phyloP scores from a whole-genome alignment of 2,329 filamentous ascomycete genomes.

The Grosmannia serpens region DNA sequence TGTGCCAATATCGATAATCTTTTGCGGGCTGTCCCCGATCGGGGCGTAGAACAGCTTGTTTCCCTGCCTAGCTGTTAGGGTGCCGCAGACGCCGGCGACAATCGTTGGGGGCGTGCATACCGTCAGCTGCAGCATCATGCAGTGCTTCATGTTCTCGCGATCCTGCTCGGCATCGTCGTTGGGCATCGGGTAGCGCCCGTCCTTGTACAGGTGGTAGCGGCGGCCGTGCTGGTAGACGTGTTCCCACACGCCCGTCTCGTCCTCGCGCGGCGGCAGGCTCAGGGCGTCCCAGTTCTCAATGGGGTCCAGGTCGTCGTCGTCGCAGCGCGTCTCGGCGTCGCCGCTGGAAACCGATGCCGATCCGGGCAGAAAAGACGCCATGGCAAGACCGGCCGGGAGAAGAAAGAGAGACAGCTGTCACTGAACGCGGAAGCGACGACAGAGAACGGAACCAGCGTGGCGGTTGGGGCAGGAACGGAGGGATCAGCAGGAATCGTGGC shows the following conservation, averaged over 20 bases:
- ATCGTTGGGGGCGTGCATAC: slow-evolving; percentile 12
- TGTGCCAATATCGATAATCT: slow-evolving; percentile 37
- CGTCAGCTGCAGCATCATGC: slow-evolving; percentile 31
- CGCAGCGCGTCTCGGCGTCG: background rate
- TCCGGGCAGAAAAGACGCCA: background rate
- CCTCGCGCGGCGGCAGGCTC: slow-evolving; percentile 4
- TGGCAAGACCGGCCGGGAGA: no score
- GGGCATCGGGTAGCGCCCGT: slow-evolving; percentile 33
- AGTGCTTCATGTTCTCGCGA: slow-evolving; percentile 33
- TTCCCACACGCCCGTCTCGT: slow-evolving; percentile 7
- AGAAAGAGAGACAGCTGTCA: no score
- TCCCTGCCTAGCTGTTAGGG: slow-evolving; percentile 13
- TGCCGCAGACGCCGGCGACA: background rate
- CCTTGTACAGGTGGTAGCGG: slow-evolving; percentile 30
- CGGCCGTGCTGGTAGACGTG: slow-evolving; percentile 13
- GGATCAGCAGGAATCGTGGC: no score
- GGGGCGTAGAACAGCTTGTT: slow-evolving; percentile 29
- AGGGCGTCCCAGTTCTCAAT: slow-evolving; percentile 9
- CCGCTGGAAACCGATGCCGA: no score
- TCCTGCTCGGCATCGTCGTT: slow-evolving; percentile 35
- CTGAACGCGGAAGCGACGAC: no score
- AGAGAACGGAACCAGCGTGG: no score
- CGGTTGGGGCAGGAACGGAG: no score
- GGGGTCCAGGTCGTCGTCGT: slow-evolving; percentile 5
- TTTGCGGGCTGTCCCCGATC: slow-evolving; percentile 26